Conservation (phyloP, 2,329 filamentous ascomycete species). For the Pseudocercospora musae region DNA sequence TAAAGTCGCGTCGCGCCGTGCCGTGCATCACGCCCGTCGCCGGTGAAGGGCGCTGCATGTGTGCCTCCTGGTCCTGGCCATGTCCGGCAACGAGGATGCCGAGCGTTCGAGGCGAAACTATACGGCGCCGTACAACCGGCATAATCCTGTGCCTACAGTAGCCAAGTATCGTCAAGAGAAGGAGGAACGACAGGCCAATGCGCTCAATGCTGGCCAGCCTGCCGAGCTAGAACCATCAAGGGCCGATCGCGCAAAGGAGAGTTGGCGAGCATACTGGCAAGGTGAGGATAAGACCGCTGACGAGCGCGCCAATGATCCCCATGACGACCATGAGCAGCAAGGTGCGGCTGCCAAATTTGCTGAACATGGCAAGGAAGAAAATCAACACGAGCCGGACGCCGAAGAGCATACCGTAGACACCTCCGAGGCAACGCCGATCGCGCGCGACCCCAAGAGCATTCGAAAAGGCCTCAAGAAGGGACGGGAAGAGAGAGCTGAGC, state of each 20-base stretch:
- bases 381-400: constrained; percentile 20
- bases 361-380: constrained; percentile 16
- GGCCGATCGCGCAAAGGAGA: constrained; percentile 36
- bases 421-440: constrained; percentile 40
- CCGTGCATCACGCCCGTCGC: background rate
- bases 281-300: constrained; percentile 18
- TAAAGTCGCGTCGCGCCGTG: background rate
- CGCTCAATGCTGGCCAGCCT: constrained; percentile 28
- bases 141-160: constrained; percentile 47
- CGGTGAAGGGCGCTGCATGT: background rate
- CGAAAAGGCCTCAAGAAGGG: constrained; percentile 51
- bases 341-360: constrained; percentile 6
- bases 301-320: constrained; percentile 4
- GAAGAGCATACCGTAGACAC: constrained; percentile 40
- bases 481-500: constrained; percentile 47
- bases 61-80: too few relatives aligned
- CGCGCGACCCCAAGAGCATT: constrained; percentile 44
- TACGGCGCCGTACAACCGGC: constrained; percentile 43
- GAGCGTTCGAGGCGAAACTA: constrained; percentile 39
- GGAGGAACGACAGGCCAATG: constrained; percentile 37
- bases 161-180: constrained; percentile 48
- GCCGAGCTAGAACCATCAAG: constrained; percentile 28
- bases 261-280: constrained; percentile 26
- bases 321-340: constrained; percentile 11
- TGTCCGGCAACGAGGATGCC: constrained; percentile 41